These are phyloP conservation scores for Phaeoacremonium minimum DNA, from an alignment of 2,329 filamentous ascomycete genomes.

Conservation along the genomic window DNA sequence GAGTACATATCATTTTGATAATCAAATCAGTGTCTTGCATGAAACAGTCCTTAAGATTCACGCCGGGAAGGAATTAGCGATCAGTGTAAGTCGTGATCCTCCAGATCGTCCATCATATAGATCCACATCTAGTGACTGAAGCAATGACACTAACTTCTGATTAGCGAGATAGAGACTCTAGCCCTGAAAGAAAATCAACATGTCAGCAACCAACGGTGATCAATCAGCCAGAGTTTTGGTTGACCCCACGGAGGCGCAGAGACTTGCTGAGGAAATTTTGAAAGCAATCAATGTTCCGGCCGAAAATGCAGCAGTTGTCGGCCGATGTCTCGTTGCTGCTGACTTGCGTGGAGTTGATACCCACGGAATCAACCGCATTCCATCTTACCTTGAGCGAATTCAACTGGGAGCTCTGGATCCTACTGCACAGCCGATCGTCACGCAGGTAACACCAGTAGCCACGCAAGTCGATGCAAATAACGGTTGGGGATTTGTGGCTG, in stretches of 20 bases:
- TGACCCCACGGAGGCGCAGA: neutral
- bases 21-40: too few species aligned
- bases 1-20: too few species aligned
- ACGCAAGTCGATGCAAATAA: constrained; percentile 65
- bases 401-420: constrained; percentile 65
- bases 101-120: too few species aligned
- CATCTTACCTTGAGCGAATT: constrained; percentile 73
- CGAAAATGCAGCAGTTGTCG: constrained; percentile 57
- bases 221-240: too few species aligned
- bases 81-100: too few species aligned
- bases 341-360: constrained; percentile 78
- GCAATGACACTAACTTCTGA: too few species aligned
- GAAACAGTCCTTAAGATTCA: too few species aligned
- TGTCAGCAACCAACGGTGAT: too few species aligned
- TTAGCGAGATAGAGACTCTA: too few species aligned
- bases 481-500: constrained; percentile 71
- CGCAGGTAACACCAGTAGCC: constrained; percentile 65
- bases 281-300: constrained; percentile 55
- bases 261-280: neutral
- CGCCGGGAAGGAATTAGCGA: too few species aligned
- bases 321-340: constrained; percentile 66
- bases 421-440: constrained; percentile 51
- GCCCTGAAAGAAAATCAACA: too few species aligned
- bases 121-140: too few species aligned
- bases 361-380: constrained; percentile 73